Evolutionary conservation across 345 rosid genomes (phyloP), one percentile per base, ranked within the genome.

Genomic region (Litchi chinensis): DNA sequence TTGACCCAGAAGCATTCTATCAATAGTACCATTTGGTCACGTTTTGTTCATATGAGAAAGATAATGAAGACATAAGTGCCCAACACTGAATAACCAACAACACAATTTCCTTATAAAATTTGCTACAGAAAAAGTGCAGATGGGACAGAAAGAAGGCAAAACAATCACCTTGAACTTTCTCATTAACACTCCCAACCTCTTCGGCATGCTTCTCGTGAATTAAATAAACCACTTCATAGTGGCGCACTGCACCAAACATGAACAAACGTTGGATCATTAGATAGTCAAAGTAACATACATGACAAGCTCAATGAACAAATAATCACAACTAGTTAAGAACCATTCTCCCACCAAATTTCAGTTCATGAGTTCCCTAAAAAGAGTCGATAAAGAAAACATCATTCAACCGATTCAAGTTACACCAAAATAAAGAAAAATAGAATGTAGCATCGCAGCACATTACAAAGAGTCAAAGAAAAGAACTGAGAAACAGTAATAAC

Each of bases 221-320:
- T 75, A 95, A 80, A 87, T 93, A 95, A 70, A 95, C 97, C 79
- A 93, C 98, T 79, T 93, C 99, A 57, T 93, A 95, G 84, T 95
- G 98, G 32, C 99, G 93, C 88, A 88, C 98, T 95, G 92, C 77
- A 77, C 6, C 37, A 78, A 50, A 76, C 41, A 82, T 41, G 54
- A 57, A 37, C 59, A 57, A 64, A 52, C 8, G 39, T 52, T 62
- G 21, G 39, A 63, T 41, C 16, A 16, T 4, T 52, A 50, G 12
- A 39, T 18, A 65, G 64, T 4, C 39, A 21, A 11, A 65, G 43
- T 1, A 46, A 8, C 43, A 18, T 24, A 64, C 40, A 32, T 2
- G 32, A 50, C n/a, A 52, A 67, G 32, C 40, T 76, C 62, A 76
- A 67, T 21, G 9, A 50, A 26, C 10, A 21, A 67, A 5, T 9